These are phyloP conservation scores for Russula vinacea DNA, from an alignment of 768 basidiomycete species.

Conservation along the genomic window DNA sequence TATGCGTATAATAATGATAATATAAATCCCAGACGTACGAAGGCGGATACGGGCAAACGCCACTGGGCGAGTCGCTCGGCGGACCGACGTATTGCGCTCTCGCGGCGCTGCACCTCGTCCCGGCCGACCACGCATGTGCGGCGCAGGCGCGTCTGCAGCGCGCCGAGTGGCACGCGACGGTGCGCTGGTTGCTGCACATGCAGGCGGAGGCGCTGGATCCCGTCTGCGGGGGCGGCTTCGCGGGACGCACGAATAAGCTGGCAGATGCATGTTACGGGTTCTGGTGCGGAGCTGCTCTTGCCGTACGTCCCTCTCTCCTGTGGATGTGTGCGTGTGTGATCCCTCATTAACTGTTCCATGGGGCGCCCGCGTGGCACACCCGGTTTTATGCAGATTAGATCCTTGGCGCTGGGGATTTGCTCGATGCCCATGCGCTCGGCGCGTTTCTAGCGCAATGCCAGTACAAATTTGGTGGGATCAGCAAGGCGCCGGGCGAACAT, in stretches of 20 bases:
- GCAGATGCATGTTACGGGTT: constrained; percentile 96
- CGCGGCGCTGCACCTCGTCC: constrained; percentile 64
- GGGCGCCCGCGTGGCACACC: neutral
- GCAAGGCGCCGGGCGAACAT: constrained; percentile 74
- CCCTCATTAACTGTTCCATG: neutral
- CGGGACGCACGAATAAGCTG: constrained; percentile 83
- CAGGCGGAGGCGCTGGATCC: constrained; percentile 45
- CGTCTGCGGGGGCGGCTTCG: constrained; percentile 75
- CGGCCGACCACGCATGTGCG: constrained; percentile 30
- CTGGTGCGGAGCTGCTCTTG: constrained; percentile 83
- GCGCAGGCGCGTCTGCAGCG: constrained; percentile 32
- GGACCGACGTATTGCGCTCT: constrained; percentile 93
- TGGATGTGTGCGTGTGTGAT: neutral
- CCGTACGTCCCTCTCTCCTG: constrained; percentile 42
- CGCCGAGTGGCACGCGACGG: constrained; percentile 50
- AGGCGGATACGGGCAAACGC: constrained; percentile 85
- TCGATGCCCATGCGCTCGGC: constrained; percentile 55
- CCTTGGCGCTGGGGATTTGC: constrained; percentile 54
- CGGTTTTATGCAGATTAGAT: constrained; percentile 49
- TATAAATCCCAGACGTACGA: constrained; percentile 76
- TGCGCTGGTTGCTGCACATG: constrained; percentile 75
- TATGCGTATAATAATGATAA: neutral
- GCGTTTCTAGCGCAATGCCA: constrained; percentile 73
- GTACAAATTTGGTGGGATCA: constrained; percentile 85
- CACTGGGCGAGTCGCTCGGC: constrained; percentile 86